Evolutionary conservation across 257 asterid species (phyloP).

Genomic region (Echites panduratus): DNA sequence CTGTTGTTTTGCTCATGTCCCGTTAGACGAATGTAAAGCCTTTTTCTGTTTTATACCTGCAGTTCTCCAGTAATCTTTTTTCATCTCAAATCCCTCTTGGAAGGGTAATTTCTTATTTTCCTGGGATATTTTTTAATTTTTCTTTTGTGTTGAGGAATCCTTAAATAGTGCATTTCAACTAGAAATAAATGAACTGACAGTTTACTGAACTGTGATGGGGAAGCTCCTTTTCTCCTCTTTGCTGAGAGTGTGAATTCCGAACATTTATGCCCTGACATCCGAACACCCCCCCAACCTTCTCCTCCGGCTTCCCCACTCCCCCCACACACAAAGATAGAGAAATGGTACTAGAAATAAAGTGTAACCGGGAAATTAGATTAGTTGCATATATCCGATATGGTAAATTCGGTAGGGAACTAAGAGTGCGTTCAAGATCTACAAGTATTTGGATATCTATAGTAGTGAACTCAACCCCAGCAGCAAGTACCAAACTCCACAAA

Average conservation of each 20-base stretch:
- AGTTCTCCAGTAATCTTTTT: background rate
- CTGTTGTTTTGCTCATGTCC: slow-evolving; percentile 1
- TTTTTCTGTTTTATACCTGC: background rate
- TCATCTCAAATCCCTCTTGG: background rate
- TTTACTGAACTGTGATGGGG: background rate
- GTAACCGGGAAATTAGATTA: background rate
- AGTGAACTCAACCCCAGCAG: slow-evolving; percentile 2
- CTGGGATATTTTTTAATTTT: too few species aligned
- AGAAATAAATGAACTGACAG: background rate
- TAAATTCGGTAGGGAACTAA: background rate
- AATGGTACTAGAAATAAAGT: too few species aligned
- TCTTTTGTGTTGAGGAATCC: background rate
- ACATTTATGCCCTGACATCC: too few species aligned
- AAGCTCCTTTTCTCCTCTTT: too few species aligned
- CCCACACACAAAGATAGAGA: too few species aligned
- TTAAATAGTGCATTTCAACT: background rate
- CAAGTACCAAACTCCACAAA: background rate
- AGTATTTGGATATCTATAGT: background rate
- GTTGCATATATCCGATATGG: background rate
- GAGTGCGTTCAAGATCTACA: background rate
- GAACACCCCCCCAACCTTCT: too few species aligned
- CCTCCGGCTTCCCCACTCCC: too few species aligned
- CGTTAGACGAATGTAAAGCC: background rate
- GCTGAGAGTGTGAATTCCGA: too few species aligned
- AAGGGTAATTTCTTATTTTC: background rate